Evolutionary conservation across 2,329 filamentous ascomycete species (phyloP), one percentile per base, ranked within the genome.

Genomic region (Hyphodiscus sp.): DNA sequence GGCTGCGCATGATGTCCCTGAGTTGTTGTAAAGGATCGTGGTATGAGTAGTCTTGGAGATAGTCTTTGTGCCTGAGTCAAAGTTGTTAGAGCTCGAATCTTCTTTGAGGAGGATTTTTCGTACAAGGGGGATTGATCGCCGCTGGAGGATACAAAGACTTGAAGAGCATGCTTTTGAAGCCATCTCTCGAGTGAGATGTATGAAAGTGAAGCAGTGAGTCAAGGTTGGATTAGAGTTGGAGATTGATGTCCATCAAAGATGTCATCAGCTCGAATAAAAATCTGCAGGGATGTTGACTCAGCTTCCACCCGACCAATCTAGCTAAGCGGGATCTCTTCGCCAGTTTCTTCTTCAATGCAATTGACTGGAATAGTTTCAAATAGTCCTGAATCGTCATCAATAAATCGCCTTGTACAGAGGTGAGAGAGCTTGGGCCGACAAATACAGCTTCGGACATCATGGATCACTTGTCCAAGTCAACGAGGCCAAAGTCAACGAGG

Each of bases 61-160:
- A 18, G 18, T 23, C 20, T 54, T 8, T 23, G 48, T 7, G 18
- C 41, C 57, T 55, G 4, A 2, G 33, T 23, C 20, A 20, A 48
- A 45, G 19, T n/a, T n/a, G 50, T 61, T 51, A 56, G 51, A 41
- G 20, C 49, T 23, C n/a, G 42, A 23, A n/a, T 11, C 29, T 30
- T 3, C n/a, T 30, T 3, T 2, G 26, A 3, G 23, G 23, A 10
- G 43, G 42, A 47, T 33, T 45, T 23, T 46, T 50, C 23, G 44
- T 54, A 66, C 62, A 45, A 58, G 48, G 33, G 44, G 2, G 45
- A 56, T 26, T 50, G 52, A 55, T 50, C 65, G 62, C 45, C 54
- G 54, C 20, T 58, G 60, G 2, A 67, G 18, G 8, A 57, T 55
- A 46, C 66, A 59, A 41, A 68, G 59, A 57, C 67, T 68, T 51